A percentile compares a stretch with the other conserved stretches of the same genome.
These are phyloP conservation scores for Pichia deserticola DNA, from an alignment of 805 yeast species.

Conservation along the genomic window DNA sequence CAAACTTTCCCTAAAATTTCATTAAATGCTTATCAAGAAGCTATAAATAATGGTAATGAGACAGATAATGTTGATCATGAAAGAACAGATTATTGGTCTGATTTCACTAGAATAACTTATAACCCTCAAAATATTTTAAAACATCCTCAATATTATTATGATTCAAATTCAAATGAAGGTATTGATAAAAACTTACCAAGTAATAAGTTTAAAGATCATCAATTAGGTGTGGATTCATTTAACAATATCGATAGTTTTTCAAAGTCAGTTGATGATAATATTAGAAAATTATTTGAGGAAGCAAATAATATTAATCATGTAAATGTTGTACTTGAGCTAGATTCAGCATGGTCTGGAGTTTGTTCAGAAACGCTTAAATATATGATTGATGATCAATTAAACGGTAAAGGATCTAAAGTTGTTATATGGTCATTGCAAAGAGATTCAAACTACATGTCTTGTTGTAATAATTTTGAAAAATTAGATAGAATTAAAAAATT, in stretches of 20 bases:
- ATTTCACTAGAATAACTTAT: slow-evolving; percentile 60
- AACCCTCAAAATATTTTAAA: slow-evolving; percentile 52
- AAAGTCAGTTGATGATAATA: slow-evolving; percentile 50
- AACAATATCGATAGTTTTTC: slow-evolving; percentile 23
- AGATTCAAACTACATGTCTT: background rate
- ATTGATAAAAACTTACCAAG: slow-evolving; percentile 19
- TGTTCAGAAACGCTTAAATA: slow-evolving; percentile 37
- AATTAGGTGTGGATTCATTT: slow-evolving; percentile 59
- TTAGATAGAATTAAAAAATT: slow-evolving; percentile 6
- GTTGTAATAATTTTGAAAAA: background rate
- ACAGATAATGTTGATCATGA: slow-evolving; percentile 27
- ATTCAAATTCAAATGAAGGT: slow-evolving; percentile 26
- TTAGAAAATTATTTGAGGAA: slow-evolving; percentile 61
- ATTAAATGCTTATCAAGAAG: slow-evolving; percentile 55
- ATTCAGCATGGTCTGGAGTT: slow-evolving; percentile 82
- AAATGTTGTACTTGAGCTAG: slow-evolving; percentile 61
- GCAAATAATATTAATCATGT: slow-evolving; percentile 72
- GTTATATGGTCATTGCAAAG: slow-evolving; percentile 9
- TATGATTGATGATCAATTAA: slow-evolving; percentile 11
- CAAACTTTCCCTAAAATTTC: slow-evolving; percentile 27
- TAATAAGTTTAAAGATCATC: slow-evolving; percentile 38
- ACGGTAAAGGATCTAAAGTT: slow-evolving; percentile 7
- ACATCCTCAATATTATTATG: slow-evolving; percentile 54
- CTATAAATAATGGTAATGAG: slow-evolving; percentile 45
- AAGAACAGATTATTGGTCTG: slow-evolving; percentile 69